Evolutionary conservation across 176 grass and related monocot genomes (phyloP), one percentile per base, ranked within the genome.

Genomic region (Rhynchospora breviuscula): DNA sequence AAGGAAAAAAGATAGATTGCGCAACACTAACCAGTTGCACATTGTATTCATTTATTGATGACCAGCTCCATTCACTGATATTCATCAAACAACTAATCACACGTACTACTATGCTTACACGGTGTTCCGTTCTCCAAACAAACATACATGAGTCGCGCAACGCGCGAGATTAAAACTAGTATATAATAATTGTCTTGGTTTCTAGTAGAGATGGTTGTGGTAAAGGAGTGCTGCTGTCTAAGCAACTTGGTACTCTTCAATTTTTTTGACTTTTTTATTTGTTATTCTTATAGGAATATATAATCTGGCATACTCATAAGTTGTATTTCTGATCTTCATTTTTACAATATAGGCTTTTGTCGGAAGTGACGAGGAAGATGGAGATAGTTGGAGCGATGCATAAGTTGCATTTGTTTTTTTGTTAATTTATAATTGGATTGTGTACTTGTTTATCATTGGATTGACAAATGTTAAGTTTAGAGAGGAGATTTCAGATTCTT

Each of bases 361-460:
- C 12, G 97, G 97, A 85, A 96, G 97, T 23, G 97, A 99, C 1
- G 97, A 99, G 15, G 97, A 98, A 83, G 92, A 99, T 31, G 93
- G 67, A n/a, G 97, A 99, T 90, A 90, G 82, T 57, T 99, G 97
- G 97, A 96, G 97, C 10, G 97, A 99, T 78, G 87, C 88, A 60
- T 95, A 84, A 63, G 22, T 22, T 13, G 23, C 8, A 17, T 75
- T 53, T 75, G 21, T 66, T 35, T n/a, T 66, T 90, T 66, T 69
- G 14, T 69, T 29, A 29, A 29, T 29, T 29, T 29, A 29, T 1
- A 29, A 29, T 29, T 29, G 26, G 26, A 29, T 29, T 29, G 26
- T 29, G 26, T 1, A 29, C 26, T 29, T 29, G 26, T 29, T 29
- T 29, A 29, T 29, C 26, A 29, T 29, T 29, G 1, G 26, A 29